A percentile compares a stretch with the other conserved stretches of the same genome.
phyloP scores from a whole-genome alignment of 1,284 basidiomycete species.

The Salmacisia buchloeana region DNA sequence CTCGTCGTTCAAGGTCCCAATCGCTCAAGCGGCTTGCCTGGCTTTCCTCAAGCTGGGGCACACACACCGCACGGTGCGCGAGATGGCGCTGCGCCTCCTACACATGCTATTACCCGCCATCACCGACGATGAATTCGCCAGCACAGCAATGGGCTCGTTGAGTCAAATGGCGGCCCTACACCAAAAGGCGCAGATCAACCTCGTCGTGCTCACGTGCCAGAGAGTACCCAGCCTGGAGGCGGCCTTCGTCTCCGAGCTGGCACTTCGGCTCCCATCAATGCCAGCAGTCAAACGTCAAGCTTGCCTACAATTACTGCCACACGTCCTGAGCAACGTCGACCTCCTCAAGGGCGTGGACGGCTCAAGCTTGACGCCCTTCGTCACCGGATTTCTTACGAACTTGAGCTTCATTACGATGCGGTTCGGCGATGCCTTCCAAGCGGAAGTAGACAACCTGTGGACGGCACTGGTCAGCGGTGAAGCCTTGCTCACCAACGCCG shows the following conservation, averaged over 20 bases:
- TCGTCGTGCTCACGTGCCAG: not conserved
- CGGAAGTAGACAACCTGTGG: constrained; percentile 80
- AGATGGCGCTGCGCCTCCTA: constrained; percentile 73
- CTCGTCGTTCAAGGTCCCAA: constrained; percentile 62
- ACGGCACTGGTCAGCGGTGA: constrained; percentile 61
- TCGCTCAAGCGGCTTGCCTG: constrained; percentile 72
- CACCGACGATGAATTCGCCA: not conserved
- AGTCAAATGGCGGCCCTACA: not conserved
- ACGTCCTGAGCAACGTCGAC: constrained; percentile 34
- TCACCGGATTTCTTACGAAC: constrained; percentile 62
- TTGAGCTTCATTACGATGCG: constrained; percentile 76
- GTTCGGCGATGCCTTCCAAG: constrained; percentile 69
- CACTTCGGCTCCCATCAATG: constrained; percentile 64
- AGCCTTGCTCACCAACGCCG: constrained; percentile 62
- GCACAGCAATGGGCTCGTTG: not conserved
- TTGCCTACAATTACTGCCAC: constrained; percentile 30
- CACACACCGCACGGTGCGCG: constrained; percentile 63
- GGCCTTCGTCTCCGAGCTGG: constrained; percentile 67
- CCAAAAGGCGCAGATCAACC: constrained; percentile 3
- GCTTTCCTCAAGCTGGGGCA: constrained; percentile 81
- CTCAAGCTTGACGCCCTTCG: constrained; percentile 52
- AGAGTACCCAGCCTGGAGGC: constrained; percentile 57
- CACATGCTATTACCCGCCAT: constrained; percentile 52
- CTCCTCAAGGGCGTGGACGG: constrained; percentile 19
- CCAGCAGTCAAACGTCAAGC: constrained; percentile 26